Conservation (phyloP, 768 basidiomycete genomes). For the Termitomyces sp. region DNA sequence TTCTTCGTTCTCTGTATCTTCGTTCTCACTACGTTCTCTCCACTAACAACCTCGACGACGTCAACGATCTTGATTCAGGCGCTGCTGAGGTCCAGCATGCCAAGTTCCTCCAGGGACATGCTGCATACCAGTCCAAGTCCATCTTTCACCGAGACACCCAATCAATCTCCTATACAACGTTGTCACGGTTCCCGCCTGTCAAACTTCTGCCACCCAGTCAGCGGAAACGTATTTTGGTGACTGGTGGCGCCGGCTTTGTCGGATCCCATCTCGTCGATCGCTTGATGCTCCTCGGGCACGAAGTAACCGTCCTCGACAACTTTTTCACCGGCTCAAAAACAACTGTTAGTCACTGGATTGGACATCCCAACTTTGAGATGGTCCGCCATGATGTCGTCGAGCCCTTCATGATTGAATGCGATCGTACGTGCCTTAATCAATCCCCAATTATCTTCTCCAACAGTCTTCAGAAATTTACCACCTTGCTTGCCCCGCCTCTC, state of each 20-base stretch:
- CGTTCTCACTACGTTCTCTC: slow-evolving; percentile 69
- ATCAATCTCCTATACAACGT: slow-evolving; percentile 88
- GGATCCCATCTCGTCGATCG: slow-evolving; percentile 98
- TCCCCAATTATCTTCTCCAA: slow-evolving; percentile 11
- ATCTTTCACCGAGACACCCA: slow-evolving; percentile 77
- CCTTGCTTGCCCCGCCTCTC: slow-evolving; percentile 95
- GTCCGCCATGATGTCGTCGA: slow-evolving; percentile 97
- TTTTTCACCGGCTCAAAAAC: slow-evolving; percentile 98
- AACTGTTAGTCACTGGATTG: slow-evolving; percentile 94
- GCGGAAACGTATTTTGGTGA: slow-evolving; percentile 90
- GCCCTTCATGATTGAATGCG: slow-evolving; percentile 98
- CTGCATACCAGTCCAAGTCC: slow-evolving; percentile 74
- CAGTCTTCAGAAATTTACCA: slow-evolving; percentile 83
- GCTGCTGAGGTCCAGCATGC: slow-evolving; percentile 42
- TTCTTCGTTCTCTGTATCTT: slow-evolving; percentile 84
- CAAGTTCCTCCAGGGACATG: slow-evolving; percentile 41
- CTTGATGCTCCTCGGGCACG: slow-evolving; percentile 95
- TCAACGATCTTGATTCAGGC: slow-evolving; percentile 31
- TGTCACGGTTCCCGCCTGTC: slow-evolving; percentile 90
- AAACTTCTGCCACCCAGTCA: slow-evolving; percentile 70
- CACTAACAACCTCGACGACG: slow-evolving; percentile 24
- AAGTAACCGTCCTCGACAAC: slow-evolving; percentile 96
- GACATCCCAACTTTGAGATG: slow-evolving; percentile 98
- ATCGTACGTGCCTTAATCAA: slow-evolving; percentile 53
- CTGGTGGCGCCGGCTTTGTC: slow-evolving; percentile 98